Base-by-base conservation (phyloP, 2,329 filamentous ascomycete genomes). In the Cylindrodendrum hubeiense region DNA sequence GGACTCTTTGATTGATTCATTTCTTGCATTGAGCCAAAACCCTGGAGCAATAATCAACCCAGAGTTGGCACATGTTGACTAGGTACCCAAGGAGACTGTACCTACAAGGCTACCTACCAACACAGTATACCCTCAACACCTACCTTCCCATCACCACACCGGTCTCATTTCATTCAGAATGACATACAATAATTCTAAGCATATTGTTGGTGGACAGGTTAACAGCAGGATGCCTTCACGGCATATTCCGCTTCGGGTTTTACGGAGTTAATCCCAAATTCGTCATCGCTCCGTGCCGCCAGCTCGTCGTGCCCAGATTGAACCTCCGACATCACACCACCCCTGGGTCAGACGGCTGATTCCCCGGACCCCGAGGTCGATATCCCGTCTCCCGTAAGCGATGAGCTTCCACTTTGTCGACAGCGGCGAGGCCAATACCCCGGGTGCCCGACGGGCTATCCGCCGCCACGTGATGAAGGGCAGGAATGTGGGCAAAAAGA, bases 401-500 rank as follows among this genome's bases (percentile, higher is more conserved):
- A 72, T 72, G 70, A 61, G 50, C 10, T 72, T 72, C 34, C 66
- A 71, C 12, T 72, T 72, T 47, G 59, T 72, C 46, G 66, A 71
- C 15, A 56, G 61, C 41, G 63, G 59, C 4, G 55, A 57, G 3
- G 21, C 46, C 24, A 50, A 51, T 9, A 60, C 41, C 3, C 55
- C 66, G 12, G 47, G 55, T n/a, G 44, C 64, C 2, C 66, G 69
- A 4, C 65, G 59, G 44, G 60, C 61, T 1, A 72, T 72, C 46
- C 70, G 70, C 19, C 63, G 70, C 17, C 69, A 72, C 70, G 70
- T 72, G 6, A 72, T 72, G 69, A 72, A 71, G 54, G 69, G 69
- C 24, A 72, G 66, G 50, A 72, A 72, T 41, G 28, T 66, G 19
- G 70, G 70, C 2, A 70, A 61, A 8, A 72, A 33, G 28, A 69